Base-by-base conservation (phyloP, 768 basidiomycete genomes). In the Cantharellus cinnabarinus region DNA sequence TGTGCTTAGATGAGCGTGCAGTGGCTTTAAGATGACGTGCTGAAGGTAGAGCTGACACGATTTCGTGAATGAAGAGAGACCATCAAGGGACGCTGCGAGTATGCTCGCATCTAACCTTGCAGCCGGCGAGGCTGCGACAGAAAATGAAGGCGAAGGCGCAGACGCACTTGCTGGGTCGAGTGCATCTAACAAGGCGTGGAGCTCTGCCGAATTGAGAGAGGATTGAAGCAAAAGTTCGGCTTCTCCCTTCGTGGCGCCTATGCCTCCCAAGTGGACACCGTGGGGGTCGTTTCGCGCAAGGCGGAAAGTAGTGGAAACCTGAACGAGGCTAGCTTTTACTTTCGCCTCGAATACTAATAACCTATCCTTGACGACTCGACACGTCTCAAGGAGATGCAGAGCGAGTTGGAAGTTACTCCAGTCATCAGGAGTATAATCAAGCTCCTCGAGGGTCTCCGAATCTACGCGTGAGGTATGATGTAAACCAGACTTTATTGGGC, bases 381-480 rank as follows among this genome's bases (percentile, higher is more conserved):
- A 84, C 41, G 86, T 80, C n/a, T 85, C 81, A 44, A 97, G 77
- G 42, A 93, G 75, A 66, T 89, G 88, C 10, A 97, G 70, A 2
- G 80, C 81, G 5, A 79, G 70, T 68, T 95, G 93, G 60, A 97
- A 89, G 38, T 80, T 75, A 2, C 80, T 76, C 89, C 90, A 95
- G 69, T 98, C 93, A 59, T 89, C 81, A 2, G 82, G 72, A 2
- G 85, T 82, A 66, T 95, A 97, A 70, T 98, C 88, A 29, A 75
- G 61, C 29, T 74, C 73, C 38, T 71, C 69, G 41, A 91, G 73
- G 56, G 89, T 89, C 58, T 77, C 77, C 40, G 73, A 76, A 67
- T 10, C 52, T 10, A 37, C 35, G 60, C 63, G 3, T 53, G 42
- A 29, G 38, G 54, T 53, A 65, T 63, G 2, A 64, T 60, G 3